Evolutionary conservation across 1,284 basidiomycete species (phyloP).

Genomic region (Melampsora medusae): DNA sequence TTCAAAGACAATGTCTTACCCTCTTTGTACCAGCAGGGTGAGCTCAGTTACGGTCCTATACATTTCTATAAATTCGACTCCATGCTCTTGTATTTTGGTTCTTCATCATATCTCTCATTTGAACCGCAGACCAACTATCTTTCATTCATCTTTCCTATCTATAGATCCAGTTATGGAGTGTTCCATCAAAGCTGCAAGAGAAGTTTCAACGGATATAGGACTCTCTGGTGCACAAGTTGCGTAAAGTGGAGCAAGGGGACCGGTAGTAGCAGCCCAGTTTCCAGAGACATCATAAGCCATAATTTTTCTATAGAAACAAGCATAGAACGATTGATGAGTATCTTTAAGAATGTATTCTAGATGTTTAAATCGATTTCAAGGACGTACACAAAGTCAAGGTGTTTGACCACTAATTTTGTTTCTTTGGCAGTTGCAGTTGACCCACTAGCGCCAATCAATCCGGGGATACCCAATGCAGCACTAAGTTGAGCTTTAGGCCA

Average conservation of each 20-base stretch:
- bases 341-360: too few species aligned
- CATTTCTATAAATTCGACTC: too few species aligned
- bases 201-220: slow-evolving; percentile 16
- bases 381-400: slow-evolving; percentile 27
- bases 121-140: too few species aligned
- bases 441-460: slow-evolving; percentile 17
- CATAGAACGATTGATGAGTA: too few species aligned
- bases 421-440: slow-evolving; percentile 6
- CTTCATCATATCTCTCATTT: too few species aligned
- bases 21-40: too few species aligned
- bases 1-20: too few species aligned
- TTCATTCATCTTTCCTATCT: too few species aligned
- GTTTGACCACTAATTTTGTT: neutral
- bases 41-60: too few species aligned
- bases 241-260: slow-evolving; percentile 9
- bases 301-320: slow-evolving; percentile 5
- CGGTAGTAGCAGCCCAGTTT: slow-evolving; percentile 26
- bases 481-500: slow-evolving; percentile 28
- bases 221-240: slow-evolving; percentile 14
- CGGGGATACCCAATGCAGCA: slow-evolving; percentile 8
- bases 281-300: slow-evolving; percentile 43
- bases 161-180: too few species aligned
- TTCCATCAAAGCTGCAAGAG: neutral
- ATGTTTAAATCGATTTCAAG: neutral
- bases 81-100: too few species aligned